phyloP scores from a whole-genome alignment of 1,284 basidiomycete genomes.

The Pascua sp. region DNA sequence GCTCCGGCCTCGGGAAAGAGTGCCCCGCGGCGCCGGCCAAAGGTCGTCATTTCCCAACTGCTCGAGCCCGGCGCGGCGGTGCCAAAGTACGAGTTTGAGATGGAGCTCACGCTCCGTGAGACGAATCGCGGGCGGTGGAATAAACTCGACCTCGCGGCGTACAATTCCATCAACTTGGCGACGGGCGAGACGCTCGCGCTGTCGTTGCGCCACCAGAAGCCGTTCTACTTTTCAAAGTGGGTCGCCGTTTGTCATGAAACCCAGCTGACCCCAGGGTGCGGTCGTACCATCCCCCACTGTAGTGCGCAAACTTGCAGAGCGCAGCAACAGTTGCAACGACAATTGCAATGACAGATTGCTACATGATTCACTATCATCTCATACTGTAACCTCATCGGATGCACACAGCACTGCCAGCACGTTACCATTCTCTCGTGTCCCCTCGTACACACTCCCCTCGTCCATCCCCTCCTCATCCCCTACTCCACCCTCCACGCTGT shows the following conservation, averaged over 20 bases:
- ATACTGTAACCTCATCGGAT: not conserved
- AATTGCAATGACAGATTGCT: not conserved
- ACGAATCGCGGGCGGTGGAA: slow-evolving; percentile 81
- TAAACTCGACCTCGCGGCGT: slow-evolving; percentile 70
- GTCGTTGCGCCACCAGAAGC: slow-evolving; percentile 73
- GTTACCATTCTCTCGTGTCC: not conserved
- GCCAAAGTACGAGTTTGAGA: slow-evolving; percentile 74
- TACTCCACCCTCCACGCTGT: too few species aligned
- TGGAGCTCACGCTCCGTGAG: slow-evolving; percentile 74
- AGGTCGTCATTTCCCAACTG: slow-evolving; percentile 38
- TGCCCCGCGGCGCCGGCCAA: slow-evolving; percentile 9
- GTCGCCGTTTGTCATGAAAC: slow-evolving; percentile 21
- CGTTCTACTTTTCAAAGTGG: slow-evolving; percentile 85
- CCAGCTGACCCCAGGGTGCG: slow-evolving; percentile 15
- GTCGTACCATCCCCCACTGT: slow-evolving; percentile 15
- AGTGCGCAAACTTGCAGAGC: too few species aligned
- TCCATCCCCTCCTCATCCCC: too few species aligned
- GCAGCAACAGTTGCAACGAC: too few species aligned
- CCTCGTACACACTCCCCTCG: too few species aligned
- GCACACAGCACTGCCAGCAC: not conserved
- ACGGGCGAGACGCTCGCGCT: slow-evolving; percentile 71
- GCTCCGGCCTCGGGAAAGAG: too few species aligned
- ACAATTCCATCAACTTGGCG: slow-evolving; percentile 68
- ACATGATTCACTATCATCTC: slow-evolving; percentile 2
- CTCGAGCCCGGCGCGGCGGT: slow-evolving; percentile 40